Conservation (phyloP, 805 yeast genomes). For the Sugiyamaella mastotermitis region DNA sequence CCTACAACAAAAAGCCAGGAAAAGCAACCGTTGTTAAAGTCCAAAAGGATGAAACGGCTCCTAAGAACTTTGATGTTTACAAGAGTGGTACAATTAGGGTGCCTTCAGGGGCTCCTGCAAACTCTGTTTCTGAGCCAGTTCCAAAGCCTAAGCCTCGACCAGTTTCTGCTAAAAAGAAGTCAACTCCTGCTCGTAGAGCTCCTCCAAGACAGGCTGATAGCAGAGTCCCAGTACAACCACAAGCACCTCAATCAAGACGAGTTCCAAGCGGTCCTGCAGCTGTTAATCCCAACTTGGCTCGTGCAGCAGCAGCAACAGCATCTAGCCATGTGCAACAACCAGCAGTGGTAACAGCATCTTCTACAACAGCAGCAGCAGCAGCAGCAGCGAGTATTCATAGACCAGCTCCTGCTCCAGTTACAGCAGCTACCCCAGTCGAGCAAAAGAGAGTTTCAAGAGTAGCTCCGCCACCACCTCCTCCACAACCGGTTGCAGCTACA, state of each 20-base stretch:
- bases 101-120: slow-evolving; percentile 70
- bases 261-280: background rate
- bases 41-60: slow-evolving; percentile 56
- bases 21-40: slow-evolving; percentile 67
- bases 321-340: background rate
- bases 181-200: slow-evolving; percentile 2
- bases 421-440: slow-evolving; percentile 9
- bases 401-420: slow-evolving; percentile 22
- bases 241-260: background rate
- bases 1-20: slow-evolving; percentile 89
- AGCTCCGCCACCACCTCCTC: slow-evolving; percentile 42
- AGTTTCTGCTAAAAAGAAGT: slow-evolving; percentile 1
- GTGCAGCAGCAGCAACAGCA: slow-evolving; percentile 1
- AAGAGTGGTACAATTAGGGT: slow-evolving; percentile 86
- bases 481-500: slow-evolving; percentile 41
- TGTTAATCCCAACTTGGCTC: background rate
- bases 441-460: slow-evolving; percentile 7
- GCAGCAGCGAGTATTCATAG: slow-evolving; percentile 20
- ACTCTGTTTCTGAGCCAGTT: slow-evolving; percentile 61
- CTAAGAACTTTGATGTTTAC: slow-evolving; percentile 63
- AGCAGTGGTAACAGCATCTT: background rate
- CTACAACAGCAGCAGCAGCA: slow-evolving; percentile 21
- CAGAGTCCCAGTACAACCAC: slow-evolving; percentile 1
- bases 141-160: slow-evolving; percentile 44
- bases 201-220: slow-evolving; percentile 3